Evolutionary conservation across 2,329 filamentous ascomycete species (phyloP).

Genomic region (Aspergillus fructus): DNA sequence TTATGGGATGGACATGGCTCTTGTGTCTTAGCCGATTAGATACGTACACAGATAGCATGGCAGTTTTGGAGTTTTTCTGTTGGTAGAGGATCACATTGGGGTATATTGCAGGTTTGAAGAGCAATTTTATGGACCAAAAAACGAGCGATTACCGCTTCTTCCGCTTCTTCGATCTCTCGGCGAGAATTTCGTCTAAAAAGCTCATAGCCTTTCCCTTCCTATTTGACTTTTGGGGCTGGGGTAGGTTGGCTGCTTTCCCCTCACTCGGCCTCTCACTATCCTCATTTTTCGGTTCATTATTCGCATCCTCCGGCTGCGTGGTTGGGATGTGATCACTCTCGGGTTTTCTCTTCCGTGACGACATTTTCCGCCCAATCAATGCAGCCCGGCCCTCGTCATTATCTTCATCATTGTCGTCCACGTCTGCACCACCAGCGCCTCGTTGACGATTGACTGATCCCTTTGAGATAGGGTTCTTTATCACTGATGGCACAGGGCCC

Average conservation of each 20-base stretch:
- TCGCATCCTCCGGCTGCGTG: background rate
- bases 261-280: conserved; percentile 8
- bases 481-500: background rate
- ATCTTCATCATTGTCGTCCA: conserved; percentile 29
- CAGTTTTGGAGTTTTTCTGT: background rate
- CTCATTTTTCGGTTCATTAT: background rate
- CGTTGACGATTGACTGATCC: background rate
- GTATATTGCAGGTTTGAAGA: conserved; percentile 9
- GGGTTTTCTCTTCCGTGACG: conserved; percentile 17
- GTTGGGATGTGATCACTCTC: background rate
- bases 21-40: background rate
- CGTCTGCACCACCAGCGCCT: conserved; percentile 2
- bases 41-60: conserved; percentile 2
- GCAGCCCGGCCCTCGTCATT: conserved; percentile 46
- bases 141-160: conserved; percentile 31
- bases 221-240: conserved; percentile 20
- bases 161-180: conserved; percentile 50
- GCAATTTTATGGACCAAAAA: background rate
- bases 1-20: background rate
- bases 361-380: conserved; percentile 30
- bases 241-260: conserved; percentile 7
- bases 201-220: conserved; percentile 44
- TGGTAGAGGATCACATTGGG: background rate
- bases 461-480: background rate
- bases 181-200: conserved; percentile 56